These are phyloP conservation scores for Biancaea sappan DNA, from an alignment of 306 rosid species.

Conservation along the genomic window DNA sequence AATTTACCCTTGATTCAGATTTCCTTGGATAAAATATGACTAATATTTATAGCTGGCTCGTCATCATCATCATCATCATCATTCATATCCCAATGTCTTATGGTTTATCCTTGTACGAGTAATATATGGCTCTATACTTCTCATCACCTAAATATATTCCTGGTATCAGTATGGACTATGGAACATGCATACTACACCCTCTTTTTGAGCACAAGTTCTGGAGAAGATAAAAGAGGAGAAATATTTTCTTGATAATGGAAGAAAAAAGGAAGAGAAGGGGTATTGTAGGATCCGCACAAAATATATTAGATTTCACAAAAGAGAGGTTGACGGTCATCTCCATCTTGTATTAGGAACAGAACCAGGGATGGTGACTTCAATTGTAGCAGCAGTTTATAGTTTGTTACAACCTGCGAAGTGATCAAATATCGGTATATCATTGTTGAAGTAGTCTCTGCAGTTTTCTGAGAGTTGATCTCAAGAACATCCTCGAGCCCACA, in stretches of 20 bases:
- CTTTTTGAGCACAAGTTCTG: constrained; percentile 85
- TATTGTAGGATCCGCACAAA: constrained; percentile 83
- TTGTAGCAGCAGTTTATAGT: constrained; percentile 72
- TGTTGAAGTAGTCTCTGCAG: too few relatives aligned
- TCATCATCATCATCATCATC: neutral
- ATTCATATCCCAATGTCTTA: too few relatives aligned
- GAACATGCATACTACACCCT: constrained; percentile 88
- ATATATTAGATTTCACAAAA: constrained; percentile 81
- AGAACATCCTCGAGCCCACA: too few relatives aligned
- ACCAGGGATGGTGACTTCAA: constrained; percentile 92
- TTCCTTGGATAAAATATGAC: constrained; percentile 6
- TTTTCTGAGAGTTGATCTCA: too few relatives aligned
- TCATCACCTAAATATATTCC: constrained; percentile 37
- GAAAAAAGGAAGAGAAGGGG: constrained; percentile 98
- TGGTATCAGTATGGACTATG: constrained; percentile 73
- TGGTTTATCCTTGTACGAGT: neutral
- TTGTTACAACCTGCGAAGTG: too few relatives aligned
- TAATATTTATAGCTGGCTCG: neutral
- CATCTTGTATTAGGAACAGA: constrained; percentile 90
- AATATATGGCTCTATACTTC: constrained; percentile 9
- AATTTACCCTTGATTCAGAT: neutral
- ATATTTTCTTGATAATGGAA: constrained; percentile 94
- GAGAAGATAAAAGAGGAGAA: constrained; percentile 90
- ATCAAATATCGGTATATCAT: too few relatives aligned
- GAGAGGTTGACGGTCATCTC: constrained; percentile 75